phyloP scores from a whole-genome alignment of 1,139 yeast species.

The Yamadazyma atmosphaerica region DNA sequence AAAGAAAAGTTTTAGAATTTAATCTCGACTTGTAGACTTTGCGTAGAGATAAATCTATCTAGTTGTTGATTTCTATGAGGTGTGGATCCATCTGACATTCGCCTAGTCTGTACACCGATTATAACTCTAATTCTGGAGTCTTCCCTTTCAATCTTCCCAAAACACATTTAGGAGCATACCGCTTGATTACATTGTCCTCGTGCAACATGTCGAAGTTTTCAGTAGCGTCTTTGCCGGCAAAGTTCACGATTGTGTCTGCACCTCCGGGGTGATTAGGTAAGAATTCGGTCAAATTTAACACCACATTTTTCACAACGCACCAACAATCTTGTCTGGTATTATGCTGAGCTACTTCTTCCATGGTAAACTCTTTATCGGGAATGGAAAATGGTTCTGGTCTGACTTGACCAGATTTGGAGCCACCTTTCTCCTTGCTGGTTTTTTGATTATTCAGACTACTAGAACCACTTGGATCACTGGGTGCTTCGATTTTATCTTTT shows the following conservation, averaged over 20 bases:
- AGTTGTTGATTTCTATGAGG: too few relatives aligned
- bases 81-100: too few relatives aligned
- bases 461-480: too few relatives aligned
- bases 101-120: neutral
- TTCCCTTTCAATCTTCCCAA: slow-evolving; percentile 52
- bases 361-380: slow-evolving; percentile 45
- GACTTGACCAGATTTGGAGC: slow-evolving; percentile 9
- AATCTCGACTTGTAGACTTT: neutral
- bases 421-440: too few relatives aligned
- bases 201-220: slow-evolving; percentile 69
- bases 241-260: slow-evolving; percentile 62
- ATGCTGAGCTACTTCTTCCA: slow-evolving; percentile 65
- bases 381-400: slow-evolving; percentile 23
- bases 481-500: slow-evolving; percentile 3
- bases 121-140: slow-evolving; percentile 31
- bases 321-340: slow-evolving; percentile 69
- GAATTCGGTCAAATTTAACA: slow-evolving; percentile 80
- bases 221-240: slow-evolving; percentile 92
- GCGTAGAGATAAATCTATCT: neutral
- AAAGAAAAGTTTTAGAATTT: slow-evolving; percentile 11
- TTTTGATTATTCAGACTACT: too few relatives aligned
- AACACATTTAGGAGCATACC: slow-evolving; percentile 48
- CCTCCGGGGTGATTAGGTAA: slow-evolving; percentile 91
- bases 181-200: slow-evolving; percentile 52
- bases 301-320: slow-evolving; percentile 84